Evolutionary conservation across 2,329 filamentous ascomycete genomes (phyloP), one percentile per base, ranked within the genome.

Genomic region (Aspergillus aculeatinus): DNA sequence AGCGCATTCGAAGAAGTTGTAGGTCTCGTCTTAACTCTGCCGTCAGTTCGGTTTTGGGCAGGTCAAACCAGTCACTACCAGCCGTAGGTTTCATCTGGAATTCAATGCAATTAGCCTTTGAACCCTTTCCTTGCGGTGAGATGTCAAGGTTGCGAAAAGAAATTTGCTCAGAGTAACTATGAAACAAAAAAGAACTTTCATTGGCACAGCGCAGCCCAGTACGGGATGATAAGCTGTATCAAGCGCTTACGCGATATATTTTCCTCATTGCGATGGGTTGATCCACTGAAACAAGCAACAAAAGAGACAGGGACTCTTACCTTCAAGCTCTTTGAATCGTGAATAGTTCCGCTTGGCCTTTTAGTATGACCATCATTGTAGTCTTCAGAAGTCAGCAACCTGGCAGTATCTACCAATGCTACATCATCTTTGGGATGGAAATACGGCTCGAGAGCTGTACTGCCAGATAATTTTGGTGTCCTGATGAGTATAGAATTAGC

Each of bases 21-120:
- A 97, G 82, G 73, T 99, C 94, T 67, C 92, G 85, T 77, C 93
- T 96, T 63, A 97, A 82, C 71, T 96, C 88, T 9, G 92, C 86
- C 0, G 92, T 96, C 54, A 96, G 78, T 54, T 91, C 83, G 27
- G 94, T 97, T 69, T 88, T 88, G 5, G 93, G 93, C 57, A 99
- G 82, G 68, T 96, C 85, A 79, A 89, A 98, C 94, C 94, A 98
- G 60, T 90, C 82, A 16, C 87, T 77, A 49, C 94, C 95, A 54
- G 93, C 90, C 62, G 88, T 90, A 59, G 83, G 80, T 74, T 84
- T 86, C 69, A 85, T 84, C 71, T 77, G 51, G 44, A 75, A 69
- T 53, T 48, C 44, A 16, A 55, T 48, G 1, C 55, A 55, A 50
- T 64, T 60, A 70, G 63, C 48, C 10, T 48, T 19, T 19, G 33